Conservation (phyloP, 2,329 filamentous ascomycete species). For the Fusarium nygamai region DNA sequence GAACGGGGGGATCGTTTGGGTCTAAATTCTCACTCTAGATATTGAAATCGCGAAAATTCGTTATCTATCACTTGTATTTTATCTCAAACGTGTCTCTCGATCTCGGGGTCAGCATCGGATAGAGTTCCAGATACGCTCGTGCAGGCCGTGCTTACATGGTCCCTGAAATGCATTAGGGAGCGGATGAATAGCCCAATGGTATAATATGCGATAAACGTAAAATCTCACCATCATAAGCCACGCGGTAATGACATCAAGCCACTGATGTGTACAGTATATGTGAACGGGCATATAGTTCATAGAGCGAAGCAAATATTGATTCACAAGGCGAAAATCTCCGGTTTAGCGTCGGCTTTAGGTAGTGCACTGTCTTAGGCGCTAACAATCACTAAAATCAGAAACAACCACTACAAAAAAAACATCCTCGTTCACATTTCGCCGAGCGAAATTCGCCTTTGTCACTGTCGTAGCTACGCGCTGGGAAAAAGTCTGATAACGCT, state of each 20-base stretch:
- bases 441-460: too few species aligned
- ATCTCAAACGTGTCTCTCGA: not conserved
- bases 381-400: not conserved
- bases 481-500: constrained; percentile 2
- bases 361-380: not conserved
- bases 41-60: not conserved
- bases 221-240: not conserved
- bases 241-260: not conserved
- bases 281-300: not conserved
- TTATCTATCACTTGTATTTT: not conserved
- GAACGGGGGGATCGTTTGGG: not conserved
- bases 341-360: not conserved
- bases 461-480: constrained; percentile 3
- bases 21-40: constrained; percentile 6
- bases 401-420: not conserved
- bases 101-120: not conserved
- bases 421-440: not conserved
- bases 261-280: not conserved
- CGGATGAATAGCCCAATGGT: not conserved
- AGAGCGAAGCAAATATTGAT: not conserved
- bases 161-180: not conserved
- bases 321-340: not conserved
- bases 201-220: not conserved
- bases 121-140: constrained; percentile 2
- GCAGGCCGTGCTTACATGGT: not conserved